Conservation (phyloP, 495 filamentous ascomycete genomes). For the Xylaria cubensis region DNA sequence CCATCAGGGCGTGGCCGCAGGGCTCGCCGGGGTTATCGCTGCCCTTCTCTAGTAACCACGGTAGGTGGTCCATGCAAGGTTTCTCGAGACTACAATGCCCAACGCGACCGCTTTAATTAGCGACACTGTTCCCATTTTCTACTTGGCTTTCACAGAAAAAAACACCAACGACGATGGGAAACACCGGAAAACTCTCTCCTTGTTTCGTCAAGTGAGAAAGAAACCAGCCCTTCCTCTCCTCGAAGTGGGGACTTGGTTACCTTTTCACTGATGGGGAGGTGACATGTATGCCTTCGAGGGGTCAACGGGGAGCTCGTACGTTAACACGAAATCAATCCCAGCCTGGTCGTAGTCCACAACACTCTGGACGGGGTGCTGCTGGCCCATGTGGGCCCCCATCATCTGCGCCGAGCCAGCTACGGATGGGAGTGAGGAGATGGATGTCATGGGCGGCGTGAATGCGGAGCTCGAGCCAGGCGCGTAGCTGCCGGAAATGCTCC, state of each 20-base stretch:
- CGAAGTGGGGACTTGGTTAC: slow-evolving; percentile 65
- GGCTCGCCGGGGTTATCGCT: slow-evolving; percentile 59
- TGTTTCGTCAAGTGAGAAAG: slow-evolving; percentile 27
- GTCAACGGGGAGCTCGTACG: slow-evolving; percentile 69
- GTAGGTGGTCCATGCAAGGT: slow-evolving; percentile 94
- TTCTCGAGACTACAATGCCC: slow-evolving; percentile 76
- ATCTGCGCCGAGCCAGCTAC: slow-evolving; percentile 46
- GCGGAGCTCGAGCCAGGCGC: slow-evolving; percentile 48
- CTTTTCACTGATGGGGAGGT: slow-evolving; percentile 65
- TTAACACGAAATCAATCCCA: slow-evolving; percentile 94
- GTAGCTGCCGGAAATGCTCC: slow-evolving; percentile 66
- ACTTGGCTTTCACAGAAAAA: slow-evolving; percentile 7
- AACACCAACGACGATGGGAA: slow-evolving; percentile 16
- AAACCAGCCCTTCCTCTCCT: slow-evolving; percentile 44
- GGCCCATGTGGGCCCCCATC: slow-evolving; percentile 45
- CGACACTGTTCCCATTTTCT: slow-evolving; percentile 32
- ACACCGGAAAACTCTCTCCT: slow-evolving; percentile 36
- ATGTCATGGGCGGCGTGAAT: slow-evolving; percentile 52
- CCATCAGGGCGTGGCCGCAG: slow-evolving; percentile 88
- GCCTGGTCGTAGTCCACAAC: slow-evolving; percentile 82
- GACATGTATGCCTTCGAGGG: slow-evolving; percentile 68
- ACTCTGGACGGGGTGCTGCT: slow-evolving; percentile 48
- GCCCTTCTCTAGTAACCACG: slow-evolving; percentile 69
- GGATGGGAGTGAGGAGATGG: slow-evolving; percentile 45
- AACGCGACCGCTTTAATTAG: slow-evolving; percentile 45